phyloP scores from a whole-genome alignment of 2,329 filamentous ascomycete species.

The Ceratocystis eucalypticola region DNA sequence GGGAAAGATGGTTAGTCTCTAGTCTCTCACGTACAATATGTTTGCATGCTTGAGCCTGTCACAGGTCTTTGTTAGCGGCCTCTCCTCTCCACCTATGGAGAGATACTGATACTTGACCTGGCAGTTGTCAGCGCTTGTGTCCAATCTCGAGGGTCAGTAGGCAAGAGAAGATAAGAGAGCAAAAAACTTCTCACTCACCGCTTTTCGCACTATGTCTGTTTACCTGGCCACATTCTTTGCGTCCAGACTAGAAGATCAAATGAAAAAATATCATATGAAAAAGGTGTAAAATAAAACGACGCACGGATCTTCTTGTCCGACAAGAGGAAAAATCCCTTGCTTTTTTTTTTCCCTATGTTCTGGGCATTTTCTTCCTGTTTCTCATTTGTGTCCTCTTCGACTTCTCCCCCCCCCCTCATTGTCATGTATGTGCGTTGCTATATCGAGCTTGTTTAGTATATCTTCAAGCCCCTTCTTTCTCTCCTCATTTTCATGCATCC shows the following conservation, averaged over 20 bases:
- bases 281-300: neutral
- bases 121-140: neutral
- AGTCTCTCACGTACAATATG: neutral
- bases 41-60: neutral
- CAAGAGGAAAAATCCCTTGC: neutral
- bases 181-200: constrained; percentile 5
- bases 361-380: neutral
- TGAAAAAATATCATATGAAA: neutral
- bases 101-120: neutral
- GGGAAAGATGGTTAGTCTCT: neutral
- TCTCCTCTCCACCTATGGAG: neutral
- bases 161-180: neutral
- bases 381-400: neutral
- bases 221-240: neutral
- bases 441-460: neutral
- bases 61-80: neutral
- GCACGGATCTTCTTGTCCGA: constrained; percentile 6
- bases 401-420: neutral
- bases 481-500: neutral
- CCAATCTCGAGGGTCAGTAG: neutral
- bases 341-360: neutral
- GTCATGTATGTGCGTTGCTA: neutral
- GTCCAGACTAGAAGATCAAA: neutral
- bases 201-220: neutral
- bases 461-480: constrained; percentile 3